phyloP scores from a whole-genome alignment of 2,329 filamentous ascomycete species.

The Phialophora verrucosa region DNA sequence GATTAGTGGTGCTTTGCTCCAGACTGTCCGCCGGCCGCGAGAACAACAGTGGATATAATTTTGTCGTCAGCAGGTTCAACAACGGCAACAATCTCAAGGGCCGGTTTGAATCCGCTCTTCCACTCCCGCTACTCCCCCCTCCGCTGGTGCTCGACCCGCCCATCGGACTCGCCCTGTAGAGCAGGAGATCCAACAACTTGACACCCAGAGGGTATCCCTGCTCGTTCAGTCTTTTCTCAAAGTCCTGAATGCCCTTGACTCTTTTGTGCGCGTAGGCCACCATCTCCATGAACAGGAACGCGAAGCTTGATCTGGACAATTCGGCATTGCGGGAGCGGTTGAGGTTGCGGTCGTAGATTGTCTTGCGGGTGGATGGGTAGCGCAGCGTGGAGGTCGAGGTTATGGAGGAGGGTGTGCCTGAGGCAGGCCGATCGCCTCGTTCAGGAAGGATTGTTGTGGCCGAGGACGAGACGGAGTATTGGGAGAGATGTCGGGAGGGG shows the following conservation, averaged over 20 bases:
- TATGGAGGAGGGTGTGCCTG: slow-evolving; percentile 54
- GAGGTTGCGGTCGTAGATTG: slow-evolving; percentile 94
- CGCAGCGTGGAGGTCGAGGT: slow-evolving; percentile 61
- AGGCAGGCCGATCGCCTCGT: background rate
- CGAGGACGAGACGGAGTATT: slow-evolving; percentile 29
- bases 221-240: slow-evolving; percentile 86
- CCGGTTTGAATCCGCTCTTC: slow-evolving; percentile 65
- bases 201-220: slow-evolving; percentile 94
- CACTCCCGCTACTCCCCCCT: slow-evolving; percentile 63
- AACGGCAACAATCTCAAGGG: slow-evolving; percentile 88
- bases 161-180: slow-evolving; percentile 80
- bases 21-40: slow-evolving; percentile 87
- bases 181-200: slow-evolving; percentile 91
- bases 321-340: slow-evolving; percentile 88
- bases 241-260: slow-evolving; percentile 89
- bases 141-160: slow-evolving; percentile 58
- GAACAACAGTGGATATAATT: slow-evolving; percentile 91
- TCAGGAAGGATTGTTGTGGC: slow-evolving; percentile 43
- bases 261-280: slow-evolving; percentile 90
- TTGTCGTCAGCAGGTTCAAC: slow-evolving; percentile 92
- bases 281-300: slow-evolving; percentile 96
- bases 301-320: slow-evolving; percentile 90
- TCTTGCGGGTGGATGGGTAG: slow-evolving; percentile 91
- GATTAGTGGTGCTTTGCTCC: slow-evolving; percentile 83
- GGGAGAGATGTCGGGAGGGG: slow-evolving; percentile 32